Base-by-base conservation (phyloP, 805 yeast genomes). In the Suhomyces faveliae region DNA sequence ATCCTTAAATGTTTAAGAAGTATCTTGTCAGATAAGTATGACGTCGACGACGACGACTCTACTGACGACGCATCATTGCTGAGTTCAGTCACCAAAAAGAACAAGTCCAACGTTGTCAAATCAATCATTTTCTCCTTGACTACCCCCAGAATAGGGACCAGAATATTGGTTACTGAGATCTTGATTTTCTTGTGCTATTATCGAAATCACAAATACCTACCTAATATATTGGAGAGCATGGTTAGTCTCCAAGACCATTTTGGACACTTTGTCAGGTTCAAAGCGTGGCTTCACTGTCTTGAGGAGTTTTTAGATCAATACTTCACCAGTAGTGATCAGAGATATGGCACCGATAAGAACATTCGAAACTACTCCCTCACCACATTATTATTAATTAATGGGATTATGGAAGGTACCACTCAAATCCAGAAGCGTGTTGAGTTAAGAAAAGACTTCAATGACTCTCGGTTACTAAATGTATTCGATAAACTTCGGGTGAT, bases 151-250 rank as follows among this genome's bases (percentile, higher is more conserved):
- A 48, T 71, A 23, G 59, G 73, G 3, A 73, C 78, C 2, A 60
- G 75, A 43, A 63, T 68, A 11, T 50, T 68, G 43, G 77, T 71
- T 6, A 68, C 77, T 1, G 77, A 73, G 52, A 67, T 73, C 5
- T 56, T 73, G 47, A 67, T 72, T n/a, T 71, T 68, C 53, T 53
- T 72, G 17, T 48, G 64, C 5, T 62, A 67, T 40, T 59, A 57
- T 47, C 50, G 55, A 12, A 64, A 67, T 39, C 51, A 51, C 15
- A 62, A 64, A 37, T 59, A 59, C 38, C 46, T 66, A 8, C 59
- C 61, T 1, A 52, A 54, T 12, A 61, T 68, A 2, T 49, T 71
- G 23, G 72, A 67, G 2, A 61, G 70, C 10, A 58, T 73, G 60
- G 54, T 53, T 1, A 47, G 56, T 2, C 56, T 73, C 17, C 76